Evolutionary conservation across 1,139 yeast species (phyloP), one percentile per base, ranked within the genome.

Genomic region (Meyerozyma athensensis): DNA sequence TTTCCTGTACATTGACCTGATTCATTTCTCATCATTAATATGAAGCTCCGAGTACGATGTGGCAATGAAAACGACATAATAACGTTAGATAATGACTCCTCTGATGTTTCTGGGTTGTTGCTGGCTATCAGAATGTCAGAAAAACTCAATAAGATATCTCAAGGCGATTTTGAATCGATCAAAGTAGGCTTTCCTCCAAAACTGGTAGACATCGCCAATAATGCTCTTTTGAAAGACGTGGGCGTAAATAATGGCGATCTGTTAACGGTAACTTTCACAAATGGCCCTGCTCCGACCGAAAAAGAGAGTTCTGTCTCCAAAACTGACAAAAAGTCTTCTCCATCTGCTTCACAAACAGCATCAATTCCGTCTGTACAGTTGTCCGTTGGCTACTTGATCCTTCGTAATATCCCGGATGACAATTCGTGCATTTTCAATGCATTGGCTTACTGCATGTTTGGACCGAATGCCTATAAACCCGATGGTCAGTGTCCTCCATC

Each of bases 361-460:
- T 61, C 58, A 9, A 62, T 63, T 2, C 68, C 72, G 2, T 43
- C 59, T 7, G 59, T 55, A 2, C 50, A 44, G 36, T 49, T 63
- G 10, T 24, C 28, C 10, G 46, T 44, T 2, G 50, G 50, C 8
- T 61, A 59, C 42, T 50, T 78, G 18, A 63, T 72, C 9, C 65
- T 83, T 12, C 69, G 87, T 26, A 74, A 77, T 38, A 79, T 83
- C 42, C 84, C 86, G 1, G 90, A 85, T 51, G 94, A 86, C 55
- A 85, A 85, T 53, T 82, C 94, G 7, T 85, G 95, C 53, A 62
- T 86, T 48, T 85, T 85, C 61, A 78, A 84, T 46, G 74, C 94
- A 0, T 66, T 85, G 1, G 69, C 79, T 1, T 80, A 79, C 50
- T 76, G 79, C 9, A 55, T 76, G 5, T 65, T 71, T 32, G 66